Percentiles rank a stretch among this genome's conserved stretches.
Evolutionary conservation across 495 filamentous ascomycete genomes (phyloP).

Genomic region (Aspergillus steynii): DNA sequence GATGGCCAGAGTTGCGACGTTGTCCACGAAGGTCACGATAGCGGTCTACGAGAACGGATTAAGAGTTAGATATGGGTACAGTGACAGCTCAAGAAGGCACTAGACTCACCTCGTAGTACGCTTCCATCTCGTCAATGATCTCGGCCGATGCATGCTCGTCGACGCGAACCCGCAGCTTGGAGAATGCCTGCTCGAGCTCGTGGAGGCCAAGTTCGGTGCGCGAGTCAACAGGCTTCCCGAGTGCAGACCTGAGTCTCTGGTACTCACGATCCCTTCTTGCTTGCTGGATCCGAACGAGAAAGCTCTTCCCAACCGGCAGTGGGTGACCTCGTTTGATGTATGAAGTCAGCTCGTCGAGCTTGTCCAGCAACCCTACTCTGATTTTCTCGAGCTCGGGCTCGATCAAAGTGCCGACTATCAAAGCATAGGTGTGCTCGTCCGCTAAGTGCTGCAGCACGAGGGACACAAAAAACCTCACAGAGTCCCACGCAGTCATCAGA

Average conservation of each 20-base stretch:
- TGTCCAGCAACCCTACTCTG: slow-evolving; percentile 28
- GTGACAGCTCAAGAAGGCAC: no score
- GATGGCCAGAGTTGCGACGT: slow-evolving; percentile 57
- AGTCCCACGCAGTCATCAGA: slow-evolving; percentile 21
- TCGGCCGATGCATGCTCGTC: slow-evolving; percentile 23
- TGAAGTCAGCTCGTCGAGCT: slow-evolving; percentile 46
- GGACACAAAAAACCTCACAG: slow-evolving; percentile 27
- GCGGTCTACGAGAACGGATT: slow-evolving; percentile 46
- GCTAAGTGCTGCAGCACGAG: slow-evolving; percentile 29
- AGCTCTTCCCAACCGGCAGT: slow-evolving; percentile 42
- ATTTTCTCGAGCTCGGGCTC: slow-evolving; percentile 28
- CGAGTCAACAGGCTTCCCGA: neutral
- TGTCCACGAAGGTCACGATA: slow-evolving; percentile 61
- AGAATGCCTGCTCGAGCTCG: slow-evolving; percentile 5
- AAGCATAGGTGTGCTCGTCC: slow-evolving; percentile 30
- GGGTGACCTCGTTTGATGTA: slow-evolving; percentile 45
- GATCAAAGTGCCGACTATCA: slow-evolving; percentile 30
- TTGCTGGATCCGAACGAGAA: slow-evolving; percentile 32
- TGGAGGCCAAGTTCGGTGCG: neutral
- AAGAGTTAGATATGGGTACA: neutral
- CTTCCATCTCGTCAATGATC: slow-evolving; percentile 36
- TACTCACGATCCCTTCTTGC: slow-evolving; percentile 24
- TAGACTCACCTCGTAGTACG: slow-evolving; percentile 37
- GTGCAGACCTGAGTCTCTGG: slow-evolving; percentile 5
- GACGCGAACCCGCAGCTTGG: slow-evolving; percentile 7